Base-by-base conservation (phyloP, 495 filamentous ascomycete genomes). In the Neurospora discreta region DNA sequence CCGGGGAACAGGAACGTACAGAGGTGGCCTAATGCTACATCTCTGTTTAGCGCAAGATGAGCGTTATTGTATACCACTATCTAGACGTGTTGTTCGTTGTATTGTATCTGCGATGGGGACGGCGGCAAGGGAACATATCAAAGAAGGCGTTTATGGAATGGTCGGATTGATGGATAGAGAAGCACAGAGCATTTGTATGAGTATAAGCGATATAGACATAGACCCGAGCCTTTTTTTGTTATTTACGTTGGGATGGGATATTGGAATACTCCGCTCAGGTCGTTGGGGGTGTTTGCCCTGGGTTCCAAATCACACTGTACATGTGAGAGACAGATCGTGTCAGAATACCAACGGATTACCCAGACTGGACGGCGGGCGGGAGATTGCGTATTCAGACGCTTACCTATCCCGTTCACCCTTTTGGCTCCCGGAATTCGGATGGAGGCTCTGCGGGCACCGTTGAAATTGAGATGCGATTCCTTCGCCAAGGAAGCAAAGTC, bases 1-100 rank as follows among this genome's bases (percentile, higher is more conserved):
- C 83, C 26, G 39, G 75, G 52, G 81, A 85, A 58, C 76, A 75
- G 20, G 52, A 65, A 65, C 52, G 26, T 36, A 18, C 52, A 65
- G 52, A 65, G 52, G 52, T 65, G 52, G 52, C 52, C 23, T 65
- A 33, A 65, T 65, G 52, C 52, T 72, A 68, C 30, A 75, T 79
- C 58, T 71, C 79, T 36, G 73, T 42, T 39, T 76, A 74, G 68
- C 46, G 33, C 43, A 43, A 74, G n/a, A 40, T 16, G 68, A 70
- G 65, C 36, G 74, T 73, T 75, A 52, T 60, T 38, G 58, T 76
- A 70, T 79, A 65, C 52, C 52, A 16, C 16, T 65, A 73, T 72
- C 74, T 77, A 78, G 60, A 75, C 68, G 72, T 65, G 52, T 65
- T 18, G 52, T n/a, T n/a, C n/a, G 52, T 60, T 75, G 70, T 75